Evolutionary conservation across 2,329 filamentous ascomycete genomes (phyloP).

Genomic region (Magnaporthiopsis poae): DNA sequence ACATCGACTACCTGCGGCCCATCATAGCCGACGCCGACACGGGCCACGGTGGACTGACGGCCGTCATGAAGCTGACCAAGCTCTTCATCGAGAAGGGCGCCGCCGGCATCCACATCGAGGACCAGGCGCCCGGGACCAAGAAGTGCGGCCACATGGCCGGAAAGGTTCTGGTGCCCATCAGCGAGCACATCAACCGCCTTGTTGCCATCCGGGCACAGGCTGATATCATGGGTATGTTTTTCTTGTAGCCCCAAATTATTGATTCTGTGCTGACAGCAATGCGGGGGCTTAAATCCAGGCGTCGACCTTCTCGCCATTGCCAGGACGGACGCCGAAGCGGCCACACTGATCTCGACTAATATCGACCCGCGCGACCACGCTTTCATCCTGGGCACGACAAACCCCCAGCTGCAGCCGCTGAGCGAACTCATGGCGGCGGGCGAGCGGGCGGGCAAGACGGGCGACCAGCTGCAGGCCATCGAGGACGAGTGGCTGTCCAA

Average conservation of each 20-base stretch:
- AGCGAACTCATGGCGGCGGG: slow-evolving; percentile 85
- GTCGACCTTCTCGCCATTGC: slow-evolving; percentile 82
- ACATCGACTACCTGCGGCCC: slow-evolving; percentile 87
- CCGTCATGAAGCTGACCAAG: slow-evolving; percentile 98
- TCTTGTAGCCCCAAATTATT: background rate
- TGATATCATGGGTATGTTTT: slow-evolving; percentile 77
- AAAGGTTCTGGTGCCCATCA: slow-evolving; percentile 92
- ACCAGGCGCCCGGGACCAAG: slow-evolving; percentile 95
- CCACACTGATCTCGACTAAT: slow-evolving; percentile 90
- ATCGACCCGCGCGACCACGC: slow-evolving; percentile 92
- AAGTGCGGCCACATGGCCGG: slow-evolving; percentile 99
- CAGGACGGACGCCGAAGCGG: slow-evolving; percentile 92
- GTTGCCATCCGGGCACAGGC: slow-evolving; percentile 95
- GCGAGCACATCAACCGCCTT: slow-evolving; percentile 94
- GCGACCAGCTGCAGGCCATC: slow-evolving; percentile 73
- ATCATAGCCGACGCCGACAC: slow-evolving; percentile 97
- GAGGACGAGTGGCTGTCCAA: slow-evolving; percentile 79
- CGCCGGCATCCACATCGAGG: slow-evolving; percentile 96
- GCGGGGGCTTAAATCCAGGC: slow-evolving; percentile 31
- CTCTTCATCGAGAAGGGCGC: slow-evolving; percentile 94
- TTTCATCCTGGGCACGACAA: slow-evolving; percentile 85
- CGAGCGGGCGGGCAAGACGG: slow-evolving; percentile 70
- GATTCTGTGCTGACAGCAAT: background rate
- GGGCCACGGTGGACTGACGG: slow-evolving; percentile 92
- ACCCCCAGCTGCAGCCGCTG: slow-evolving; percentile 71